Base-by-base conservation (phyloP, 345 rosid genomes). In the Aurinia saxatilis region DNA sequence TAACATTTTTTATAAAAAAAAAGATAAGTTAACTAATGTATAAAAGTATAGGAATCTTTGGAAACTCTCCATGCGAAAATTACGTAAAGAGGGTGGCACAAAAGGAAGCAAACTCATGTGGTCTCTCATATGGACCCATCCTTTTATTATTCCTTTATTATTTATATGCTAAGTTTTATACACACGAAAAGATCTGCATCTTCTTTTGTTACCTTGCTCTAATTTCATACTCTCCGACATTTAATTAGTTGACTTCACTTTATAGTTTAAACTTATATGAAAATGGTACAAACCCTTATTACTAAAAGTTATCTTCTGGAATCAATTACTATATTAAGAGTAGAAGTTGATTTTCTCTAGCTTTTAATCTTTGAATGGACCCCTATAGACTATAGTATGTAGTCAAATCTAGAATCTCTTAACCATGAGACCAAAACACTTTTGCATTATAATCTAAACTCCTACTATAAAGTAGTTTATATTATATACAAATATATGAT, bases 31-130 rank as follows among this genome's bases (percentile, higher is more conserved):
- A 21, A 27, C n/a, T 35, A 35, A 36, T 19, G 34, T 10, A 33
- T 23, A 3, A 13, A 31, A 41, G 2, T 41, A 9, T 50, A 57
- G 7, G 64, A 57, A 57, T 48, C 57, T 66, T 10, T 13, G n/a
- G 57, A 49, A 66, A 38, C 71, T 67, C 25, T 67, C 34, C 41
- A 37, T 47, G 13, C n/a, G 29, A 53, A 10, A 34, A 45, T 29
- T 47, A 37, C 57, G 40, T 66, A 45, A 65, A 65, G 55, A 36
- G 7, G 31, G 38, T 21, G 49, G 58, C 35, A 19, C 37, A 45
- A 54, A 27, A 63, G 15, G 33, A 56, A 47, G n/a, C 42, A 48
- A 47, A 39, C 57, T 39, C 50, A 30, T 30, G 44, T 36, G 17
- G 44, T 30, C 45, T 30, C 45, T 54, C 42, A 27, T 36, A 47